These are phyloP conservation scores for Prunus campanulata DNA, from an alignment of 306 rosid genomes.

Conservation along the genomic window DNA sequence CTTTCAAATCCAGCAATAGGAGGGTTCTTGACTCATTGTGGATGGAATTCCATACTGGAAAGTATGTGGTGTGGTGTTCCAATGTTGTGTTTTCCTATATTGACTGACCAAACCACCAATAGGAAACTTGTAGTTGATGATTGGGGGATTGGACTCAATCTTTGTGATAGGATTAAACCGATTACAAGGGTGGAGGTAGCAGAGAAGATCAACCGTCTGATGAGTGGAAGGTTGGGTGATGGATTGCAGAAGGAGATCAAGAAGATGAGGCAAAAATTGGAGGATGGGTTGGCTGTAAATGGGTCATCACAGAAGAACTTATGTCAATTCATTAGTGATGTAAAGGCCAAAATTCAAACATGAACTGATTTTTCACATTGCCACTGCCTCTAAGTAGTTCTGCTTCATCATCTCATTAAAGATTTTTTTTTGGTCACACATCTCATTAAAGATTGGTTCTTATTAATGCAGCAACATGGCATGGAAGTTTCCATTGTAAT, in stretches of 20 bases:
- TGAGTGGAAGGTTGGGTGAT: conserved; percentile 19
- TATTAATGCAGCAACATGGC: too few species aligned
- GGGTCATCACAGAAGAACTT: conserved; percentile 26
- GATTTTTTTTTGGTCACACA: too few species aligned
- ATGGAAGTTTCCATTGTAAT: too few species aligned
- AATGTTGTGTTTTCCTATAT: conserved; percentile 28
- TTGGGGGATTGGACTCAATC: conserved; percentile 36
- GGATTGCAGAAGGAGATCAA: conserved; percentile 20
- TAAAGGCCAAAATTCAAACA: conserved; percentile 21
- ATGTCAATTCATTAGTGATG: conserved; percentile 13
- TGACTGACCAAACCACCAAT: conserved; percentile 29
- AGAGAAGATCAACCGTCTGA: conserved; percentile 23
- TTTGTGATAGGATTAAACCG: conserved; percentile 22
- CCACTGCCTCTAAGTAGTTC: not conserved
- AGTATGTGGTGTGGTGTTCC: conserved; percentile 35
- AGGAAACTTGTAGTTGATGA: conserved; percentile 39
- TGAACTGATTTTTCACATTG: not conserved
- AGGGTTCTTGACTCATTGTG: conserved; percentile 41
- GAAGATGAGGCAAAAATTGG: conserved; percentile 1
- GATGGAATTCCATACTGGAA: conserved; percentile 38
- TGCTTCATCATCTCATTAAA: too few species aligned
- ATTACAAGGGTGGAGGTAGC: conserved; percentile 23
- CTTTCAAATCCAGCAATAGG: conserved; percentile 29
- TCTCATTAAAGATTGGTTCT: too few species aligned
- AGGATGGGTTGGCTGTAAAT: not conserved